Base-by-base conservation (phyloP, 208 protist species). In the Wallacemonas collosoma region DNA sequence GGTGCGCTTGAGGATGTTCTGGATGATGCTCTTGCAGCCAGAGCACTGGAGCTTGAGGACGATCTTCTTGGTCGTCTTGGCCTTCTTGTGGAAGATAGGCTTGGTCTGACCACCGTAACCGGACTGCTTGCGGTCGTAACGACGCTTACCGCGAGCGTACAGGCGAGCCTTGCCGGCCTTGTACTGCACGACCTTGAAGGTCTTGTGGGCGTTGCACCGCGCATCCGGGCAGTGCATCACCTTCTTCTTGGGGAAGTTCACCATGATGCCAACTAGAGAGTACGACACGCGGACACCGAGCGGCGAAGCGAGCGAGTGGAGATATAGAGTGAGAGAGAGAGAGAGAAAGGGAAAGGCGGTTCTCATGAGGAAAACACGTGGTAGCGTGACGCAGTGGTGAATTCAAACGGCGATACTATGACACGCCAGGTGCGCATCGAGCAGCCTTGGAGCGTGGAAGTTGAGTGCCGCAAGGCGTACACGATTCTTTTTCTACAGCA, bases 41-140 rank as follows among this genome's bases (percentile, higher is more conserved):
- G 93, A 95, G 97, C 98, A 99, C 87, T 99, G 97, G 38, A 99
- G 91, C 85, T 99, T 98, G 43, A 99, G 92, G 15, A 98, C 95
- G 89, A 99, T 99, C 97, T 99, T 99, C 95, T 99, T 99, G 61
- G 98, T 99, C 38, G 98, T 99, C 93, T 99, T 99, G 56, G 98
- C 98, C 97, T 99, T 99, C 94, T 99, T 99, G 88, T 99, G 97
- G 94, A 99, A 99, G 77, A 99, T 97, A 55, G 99, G 99, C 97
- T 99, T 99, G 81, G 98, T 99, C 96, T 99, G 99, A 89, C 99
- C 99, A 98, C 99, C 99, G 86, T 99, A 99, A 90, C 99, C 99
- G 55, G 87, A 90, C 98, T 99, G 99, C 88, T 99, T 99, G 68
- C 98, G 89, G 87, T 99, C 98, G 92, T 99, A 99, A 93, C 99